These are phyloP conservation scores for Amylocystis lapponica DNA, from an alignment of 768 basidiomycete genomes.

Conservation along the genomic window DNA sequence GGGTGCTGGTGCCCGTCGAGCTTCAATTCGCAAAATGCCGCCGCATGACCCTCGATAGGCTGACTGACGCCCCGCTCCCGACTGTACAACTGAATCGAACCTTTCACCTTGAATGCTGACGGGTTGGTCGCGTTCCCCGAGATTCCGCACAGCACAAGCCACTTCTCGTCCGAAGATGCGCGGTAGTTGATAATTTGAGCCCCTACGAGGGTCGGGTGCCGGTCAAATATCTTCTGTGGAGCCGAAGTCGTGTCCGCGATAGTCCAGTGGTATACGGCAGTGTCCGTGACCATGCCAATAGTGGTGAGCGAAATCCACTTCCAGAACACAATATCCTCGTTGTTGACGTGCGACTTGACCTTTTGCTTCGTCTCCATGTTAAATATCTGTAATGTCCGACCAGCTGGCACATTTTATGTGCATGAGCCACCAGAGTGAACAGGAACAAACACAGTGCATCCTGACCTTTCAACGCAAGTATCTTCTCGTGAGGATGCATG, in stretches of 20 bases:
- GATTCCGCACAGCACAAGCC: conserved; percentile 96
- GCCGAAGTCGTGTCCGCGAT: conserved; percentile 67
- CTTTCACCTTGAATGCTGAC: conserved; percentile 97
- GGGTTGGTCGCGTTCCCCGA: conserved; percentile 89
- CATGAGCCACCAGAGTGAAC: neutral
- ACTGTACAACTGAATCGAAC: conserved; percentile 96
- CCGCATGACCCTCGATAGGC: conserved; percentile 98
- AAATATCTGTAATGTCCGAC: conserved; percentile 93
- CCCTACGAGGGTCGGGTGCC: conserved; percentile 89
- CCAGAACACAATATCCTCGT: conserved; percentile 96
- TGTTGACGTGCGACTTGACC: conserved; percentile 91
- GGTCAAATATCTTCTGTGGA: conserved; percentile 93
- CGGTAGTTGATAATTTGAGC: conserved; percentile 99
- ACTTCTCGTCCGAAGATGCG: conserved; percentile 87
- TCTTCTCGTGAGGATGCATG: conserved; percentile 96
- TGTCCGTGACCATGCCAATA: conserved; percentile 93
- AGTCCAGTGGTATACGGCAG: conserved; percentile 90
- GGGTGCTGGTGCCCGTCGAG: conserved; percentile 79
- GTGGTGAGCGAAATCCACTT: conserved; percentile 93
- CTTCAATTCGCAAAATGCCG: conserved; percentile 90
- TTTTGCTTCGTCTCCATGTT: conserved; percentile 98
- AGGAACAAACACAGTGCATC: neutral
- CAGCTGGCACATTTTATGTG: conserved; percentile 56
- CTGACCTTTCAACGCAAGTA: conserved; percentile 89
- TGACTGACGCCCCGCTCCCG: conserved; percentile 90